Percentiles rank a stretch among this genome's conserved stretches.
These are phyloP conservation scores for Yarrowia galli DNA, from an alignment of 1,139 yeast genomes.

Conservation along the genomic window DNA sequence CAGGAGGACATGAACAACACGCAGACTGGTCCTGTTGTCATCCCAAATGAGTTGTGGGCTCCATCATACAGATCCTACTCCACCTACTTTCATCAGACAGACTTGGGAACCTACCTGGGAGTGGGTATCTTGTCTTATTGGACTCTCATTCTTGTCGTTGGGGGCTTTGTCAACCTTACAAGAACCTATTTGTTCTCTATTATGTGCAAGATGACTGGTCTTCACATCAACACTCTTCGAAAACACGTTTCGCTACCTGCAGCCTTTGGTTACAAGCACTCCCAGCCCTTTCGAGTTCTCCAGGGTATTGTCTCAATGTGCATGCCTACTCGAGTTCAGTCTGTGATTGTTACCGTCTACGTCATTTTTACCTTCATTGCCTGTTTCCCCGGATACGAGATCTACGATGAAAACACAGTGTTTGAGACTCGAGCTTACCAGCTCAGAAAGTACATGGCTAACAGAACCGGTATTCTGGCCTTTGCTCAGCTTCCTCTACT, in stretches of 20 bases:
- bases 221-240: constrained; percentile 43
- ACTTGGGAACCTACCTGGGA: constrained; percentile 23
- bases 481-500: constrained; percentile 63
- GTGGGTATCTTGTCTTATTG: constrained; percentile 43
- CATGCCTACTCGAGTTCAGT: constrained; percentile 50
- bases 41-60: background rate
- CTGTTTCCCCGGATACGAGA: constrained; percentile 42
- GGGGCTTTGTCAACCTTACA: constrained; percentile 41
- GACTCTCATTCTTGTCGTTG: constrained; percentile 47
- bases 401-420: constrained; percentile 28
- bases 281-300: constrained; percentile 47
- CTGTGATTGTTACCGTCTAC: constrained; percentile 47
- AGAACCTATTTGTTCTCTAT: constrained; percentile 46
- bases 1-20: constrained; percentile 11
- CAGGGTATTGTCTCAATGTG: constrained; percentile 43
- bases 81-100: constrained; percentile 1
- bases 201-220: constrained; percentile 40
- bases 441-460: constrained; percentile 57
- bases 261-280: constrained; percentile 46
- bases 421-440: constrained; percentile 48
- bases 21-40: constrained; percentile 3
- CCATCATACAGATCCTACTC: constrained; percentile 26
- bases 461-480: constrained; percentile 67
- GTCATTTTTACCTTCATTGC: constrained; percentile 46
- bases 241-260: constrained; percentile 50